phyloP scores from a whole-genome alignment of 495 filamentous ascomycete genomes.

The Daldinia concentrica region DNA sequence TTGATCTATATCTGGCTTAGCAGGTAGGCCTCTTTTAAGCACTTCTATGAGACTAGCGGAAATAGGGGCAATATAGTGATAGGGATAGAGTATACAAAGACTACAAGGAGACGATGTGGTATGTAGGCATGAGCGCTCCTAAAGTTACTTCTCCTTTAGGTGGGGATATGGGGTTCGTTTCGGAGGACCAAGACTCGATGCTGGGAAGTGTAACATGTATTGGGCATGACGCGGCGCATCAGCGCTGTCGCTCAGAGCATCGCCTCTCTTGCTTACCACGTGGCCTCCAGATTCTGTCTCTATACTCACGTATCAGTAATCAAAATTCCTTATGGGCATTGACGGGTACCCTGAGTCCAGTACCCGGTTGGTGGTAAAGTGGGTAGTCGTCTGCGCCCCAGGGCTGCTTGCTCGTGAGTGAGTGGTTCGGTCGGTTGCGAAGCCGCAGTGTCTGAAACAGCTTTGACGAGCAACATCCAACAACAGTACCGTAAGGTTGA shows the following conservation, averaged over 20 bases:
- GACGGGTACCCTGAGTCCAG: background rate
- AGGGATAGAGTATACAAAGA: background rate
- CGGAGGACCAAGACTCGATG: background rate
- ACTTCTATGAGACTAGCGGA: background rate
- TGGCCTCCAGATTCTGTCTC: background rate
- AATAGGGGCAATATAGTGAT: background rate
- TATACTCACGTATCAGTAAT: background rate
- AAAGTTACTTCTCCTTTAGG: background rate
- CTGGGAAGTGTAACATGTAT: background rate
- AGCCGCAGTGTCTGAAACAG: constrained; percentile 4
- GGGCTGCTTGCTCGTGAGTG: background rate
- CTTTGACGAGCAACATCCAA: background rate
- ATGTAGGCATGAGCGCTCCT: background rate
- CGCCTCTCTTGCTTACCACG: background rate
- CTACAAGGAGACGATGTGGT: background rate
- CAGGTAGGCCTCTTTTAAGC: background rate
- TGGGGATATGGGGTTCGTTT: background rate
- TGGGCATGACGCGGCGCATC: background rate
- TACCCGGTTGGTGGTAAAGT: constrained; percentile 4
- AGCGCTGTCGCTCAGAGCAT: background rate
- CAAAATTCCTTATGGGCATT: background rate
- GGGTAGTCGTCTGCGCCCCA: background rate
- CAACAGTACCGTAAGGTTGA: background rate
- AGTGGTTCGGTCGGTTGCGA: background rate
- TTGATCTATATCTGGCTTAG: too few species aligned